A percentile compares a stretch with the other conserved stretches of the same genome.
phyloP scores from a whole-genome alignment of 2,329 filamentous ascomycete genomes.

The Hymenotorrendiella dingleyae region DNA sequence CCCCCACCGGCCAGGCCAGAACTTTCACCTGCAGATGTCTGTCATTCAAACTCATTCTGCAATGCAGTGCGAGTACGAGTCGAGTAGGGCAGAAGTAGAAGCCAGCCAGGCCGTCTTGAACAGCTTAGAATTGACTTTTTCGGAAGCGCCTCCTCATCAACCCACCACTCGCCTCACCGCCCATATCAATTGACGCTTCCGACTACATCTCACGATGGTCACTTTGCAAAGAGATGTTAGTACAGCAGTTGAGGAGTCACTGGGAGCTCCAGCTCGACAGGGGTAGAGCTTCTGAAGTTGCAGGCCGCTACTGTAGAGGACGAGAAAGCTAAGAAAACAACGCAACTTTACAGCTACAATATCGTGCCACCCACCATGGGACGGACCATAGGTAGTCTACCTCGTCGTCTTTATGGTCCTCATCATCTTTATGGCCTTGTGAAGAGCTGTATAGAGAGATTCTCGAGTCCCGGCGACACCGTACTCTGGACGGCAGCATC shows the following conservation, averaged over 20 bases:
- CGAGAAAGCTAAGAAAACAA: neutral
- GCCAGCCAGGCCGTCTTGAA: neutral
- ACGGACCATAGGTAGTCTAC: neutral
- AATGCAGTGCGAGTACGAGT: too few species aligned
- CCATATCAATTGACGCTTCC: neutral
- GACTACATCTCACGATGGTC: neutral
- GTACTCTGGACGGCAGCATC: neutral
- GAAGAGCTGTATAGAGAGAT: neutral
- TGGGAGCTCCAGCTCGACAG: conserved; percentile 6
- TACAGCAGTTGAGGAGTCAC: neutral
- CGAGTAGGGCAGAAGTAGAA: neutral
- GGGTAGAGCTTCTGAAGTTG: neutral
- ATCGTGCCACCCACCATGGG: neutral
- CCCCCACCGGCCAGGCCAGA: too few species aligned
- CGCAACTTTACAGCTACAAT: neutral
- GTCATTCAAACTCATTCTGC: too few species aligned
- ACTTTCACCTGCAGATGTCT: too few species aligned
- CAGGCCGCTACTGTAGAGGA: conserved; percentile 5
- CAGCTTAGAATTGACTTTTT: neutral
- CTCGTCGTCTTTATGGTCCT: neutral
- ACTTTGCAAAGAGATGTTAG: neutral
- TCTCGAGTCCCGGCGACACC: neutral
- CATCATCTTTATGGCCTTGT: neutral
- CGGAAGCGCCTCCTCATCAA: neutral
- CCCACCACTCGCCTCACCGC: neutral